phyloP scores from a whole-genome alignment of 1,139 yeast species.

The Oligophagozyma castellii region DNA sequence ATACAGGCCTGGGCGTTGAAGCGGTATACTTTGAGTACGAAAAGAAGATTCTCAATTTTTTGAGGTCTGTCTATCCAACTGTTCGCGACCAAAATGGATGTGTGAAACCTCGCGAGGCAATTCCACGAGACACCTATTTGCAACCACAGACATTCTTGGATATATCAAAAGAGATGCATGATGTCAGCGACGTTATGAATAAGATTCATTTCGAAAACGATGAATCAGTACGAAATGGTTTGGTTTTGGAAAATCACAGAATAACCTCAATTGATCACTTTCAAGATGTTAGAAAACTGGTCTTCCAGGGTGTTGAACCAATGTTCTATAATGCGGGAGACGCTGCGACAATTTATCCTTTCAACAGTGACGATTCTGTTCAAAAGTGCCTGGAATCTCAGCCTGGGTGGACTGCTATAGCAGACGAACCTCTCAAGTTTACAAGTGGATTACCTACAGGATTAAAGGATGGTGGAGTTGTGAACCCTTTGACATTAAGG shows the following conservation, averaged over 20 bases:
- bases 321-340: conserved; percentile 61
- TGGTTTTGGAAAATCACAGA: conserved; percentile 36
- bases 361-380: conserved; percentile 53
- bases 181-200: conserved; percentile 3
- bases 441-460: conserved; percentile 18
- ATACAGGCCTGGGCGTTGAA: conserved; percentile 65
- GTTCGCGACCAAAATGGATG: conserved; percentile 12
- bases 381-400: conserved; percentile 53
- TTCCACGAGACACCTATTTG: conserved; percentile 16
- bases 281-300: conserved; percentile 73
- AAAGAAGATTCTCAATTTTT: conserved; percentile 31
- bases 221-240: conserved; percentile 27
- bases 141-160: conserved; percentile 17
- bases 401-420: conserved; percentile 50
- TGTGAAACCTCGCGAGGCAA: conserved; percentile 9
- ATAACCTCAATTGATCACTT: conserved; percentile 63
- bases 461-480: conserved; percentile 44
- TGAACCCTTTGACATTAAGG: conserved; percentile 48
- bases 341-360: conserved; percentile 62
- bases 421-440: conserved; percentile 33
- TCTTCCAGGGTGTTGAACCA: conserved; percentile 24
- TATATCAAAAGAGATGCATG: not conserved
- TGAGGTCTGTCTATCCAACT: conserved; percentile 30
- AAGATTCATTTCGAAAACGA: conserved; percentile 10
- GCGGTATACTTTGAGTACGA: conserved; percentile 71